Evolutionary conservation across 2,329 filamentous ascomycete species (phyloP).

Genomic region (Colletotrichum viniferum): DNA sequence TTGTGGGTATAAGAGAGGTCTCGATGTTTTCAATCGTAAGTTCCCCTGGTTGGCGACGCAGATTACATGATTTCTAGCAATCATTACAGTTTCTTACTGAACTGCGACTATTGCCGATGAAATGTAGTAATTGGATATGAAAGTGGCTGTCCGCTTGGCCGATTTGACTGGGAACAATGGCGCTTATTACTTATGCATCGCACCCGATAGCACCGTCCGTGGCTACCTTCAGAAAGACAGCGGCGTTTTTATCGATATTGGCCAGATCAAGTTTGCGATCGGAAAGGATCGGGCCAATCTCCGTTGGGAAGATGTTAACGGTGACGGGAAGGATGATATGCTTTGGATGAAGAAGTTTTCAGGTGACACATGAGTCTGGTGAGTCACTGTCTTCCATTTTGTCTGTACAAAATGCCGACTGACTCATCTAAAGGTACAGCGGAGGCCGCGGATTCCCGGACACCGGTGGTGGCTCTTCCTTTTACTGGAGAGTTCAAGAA

Average conservation of each 20-base stretch:
- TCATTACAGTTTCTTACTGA: accelerated
- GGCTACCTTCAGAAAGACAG: constrained; percentile 28
- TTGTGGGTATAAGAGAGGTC: constrained; percentile 29
- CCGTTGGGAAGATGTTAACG: constrained; percentile 41
- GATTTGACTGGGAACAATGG: constrained; percentile 33
- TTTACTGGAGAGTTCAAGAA: background rate
- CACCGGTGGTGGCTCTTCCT: background rate
- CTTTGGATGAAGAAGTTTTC: constrained; percentile 38
- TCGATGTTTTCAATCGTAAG: constrained; percentile 26
- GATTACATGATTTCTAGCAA: background rate
- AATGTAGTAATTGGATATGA: background rate
- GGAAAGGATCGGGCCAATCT: constrained; percentile 37
- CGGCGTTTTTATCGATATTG: constrained; percentile 20
- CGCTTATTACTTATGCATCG: constrained; percentile 37
- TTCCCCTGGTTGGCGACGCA: background rate
- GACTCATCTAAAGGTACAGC: constrained; percentile 25
- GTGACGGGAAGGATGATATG: constrained; percentile 37
- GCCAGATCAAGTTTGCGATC: constrained; percentile 32
- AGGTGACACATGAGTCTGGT: constrained; percentile 32
- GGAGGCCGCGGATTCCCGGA: background rate
- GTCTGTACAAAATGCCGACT: accelerated
- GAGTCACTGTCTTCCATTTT: background rate
- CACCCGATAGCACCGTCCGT: constrained; percentile 26
- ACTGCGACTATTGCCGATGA: background rate
- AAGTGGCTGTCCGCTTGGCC: constrained; percentile 30